Percentiles rank a stretch among this genome's conserved stretches.
Conservation (phyloP, 805 yeast species). For the Candida boidinii region DNA sequence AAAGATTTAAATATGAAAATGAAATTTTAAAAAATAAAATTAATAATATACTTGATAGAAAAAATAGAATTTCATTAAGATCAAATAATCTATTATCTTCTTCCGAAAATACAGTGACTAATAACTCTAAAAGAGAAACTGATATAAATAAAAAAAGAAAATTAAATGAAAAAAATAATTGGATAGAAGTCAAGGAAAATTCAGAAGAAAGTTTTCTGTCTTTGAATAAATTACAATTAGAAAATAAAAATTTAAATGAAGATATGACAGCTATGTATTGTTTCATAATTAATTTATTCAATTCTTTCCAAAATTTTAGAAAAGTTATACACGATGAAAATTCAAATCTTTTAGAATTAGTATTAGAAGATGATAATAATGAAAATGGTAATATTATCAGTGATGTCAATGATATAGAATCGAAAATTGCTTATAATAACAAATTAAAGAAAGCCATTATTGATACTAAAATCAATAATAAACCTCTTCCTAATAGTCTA, state of each 20-base stretch:
- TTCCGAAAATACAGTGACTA: too few species aligned
- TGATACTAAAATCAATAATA: not conserved
- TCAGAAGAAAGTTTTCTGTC: not conserved
- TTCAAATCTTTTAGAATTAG: not conserved
- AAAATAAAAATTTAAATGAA: not conserved
- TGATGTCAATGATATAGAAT: not conserved
- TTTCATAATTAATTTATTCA: not conserved
- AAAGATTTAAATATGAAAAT: constrained; percentile 6
- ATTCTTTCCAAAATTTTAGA: too few species aligned
- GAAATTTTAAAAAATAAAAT: constrained; percentile 1
- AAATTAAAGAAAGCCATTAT: too few species aligned
- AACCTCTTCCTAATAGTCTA: constrained; percentile 6
- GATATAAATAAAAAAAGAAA: not conserved
- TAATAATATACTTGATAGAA: not conserved
- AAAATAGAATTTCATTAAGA: too few species aligned
- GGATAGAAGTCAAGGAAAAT: too few species aligned
- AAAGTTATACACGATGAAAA: too few species aligned
- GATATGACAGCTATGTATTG: constrained; percentile 1
- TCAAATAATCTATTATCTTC: too few species aligned
- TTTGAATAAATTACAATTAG: not conserved
- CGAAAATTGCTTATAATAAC: not conserved
- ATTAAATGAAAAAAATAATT: not conserved
- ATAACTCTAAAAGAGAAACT: too few species aligned
- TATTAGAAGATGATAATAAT: not conserved
- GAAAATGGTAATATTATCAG: not conserved